Evolutionary conservation across 2,329 filamentous ascomycete species (phyloP).

Genomic region (Beauveria rudraprayagi): DNA sequence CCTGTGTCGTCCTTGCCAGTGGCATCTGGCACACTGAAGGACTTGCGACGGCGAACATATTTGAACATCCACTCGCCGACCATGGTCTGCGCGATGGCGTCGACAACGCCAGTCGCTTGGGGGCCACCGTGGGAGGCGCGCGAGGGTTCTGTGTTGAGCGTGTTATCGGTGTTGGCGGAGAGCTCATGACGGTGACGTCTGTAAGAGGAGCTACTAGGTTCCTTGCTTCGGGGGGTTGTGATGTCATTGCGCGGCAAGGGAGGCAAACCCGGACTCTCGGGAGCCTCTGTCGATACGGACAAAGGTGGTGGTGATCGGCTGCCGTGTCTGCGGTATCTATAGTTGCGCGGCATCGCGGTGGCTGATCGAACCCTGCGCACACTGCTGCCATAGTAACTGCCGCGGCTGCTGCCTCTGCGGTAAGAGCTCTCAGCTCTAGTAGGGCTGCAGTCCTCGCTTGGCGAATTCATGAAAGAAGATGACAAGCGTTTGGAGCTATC

Average conservation of each 20-base stretch:
- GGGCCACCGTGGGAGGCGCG: constrained; percentile 47
- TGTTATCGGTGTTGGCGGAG: constrained; percentile 53
- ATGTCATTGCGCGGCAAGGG: constrained; percentile 68
- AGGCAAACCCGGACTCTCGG: constrained; percentile 63
- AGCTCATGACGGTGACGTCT: constrained; percentile 46
- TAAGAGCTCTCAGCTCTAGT: constrained; percentile 53
- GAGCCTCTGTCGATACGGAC: constrained; percentile 58
- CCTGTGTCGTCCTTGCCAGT: constrained; percentile 62
- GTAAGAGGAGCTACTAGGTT: constrained; percentile 32
- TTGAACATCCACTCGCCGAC: constrained; percentile 97
- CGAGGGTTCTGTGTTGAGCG: constrained; percentile 31
- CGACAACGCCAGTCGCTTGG: constrained; percentile 74
- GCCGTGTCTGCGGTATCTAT: constrained; percentile 39
- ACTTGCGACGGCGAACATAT: constrained; percentile 79
- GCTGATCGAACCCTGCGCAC: constrained; percentile 82
- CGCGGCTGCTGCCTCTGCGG: constrained; percentile 40
- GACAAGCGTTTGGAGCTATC: constrained; percentile 68
- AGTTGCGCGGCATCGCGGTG: constrained; percentile 55
- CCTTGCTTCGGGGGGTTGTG: constrained; percentile 47
- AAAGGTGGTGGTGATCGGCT: constrained; percentile 59
- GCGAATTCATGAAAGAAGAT: constrained; percentile 53
- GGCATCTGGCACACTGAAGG: constrained; percentile 71
- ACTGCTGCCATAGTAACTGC: constrained; percentile 49
- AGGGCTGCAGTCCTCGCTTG: constrained; percentile 70
- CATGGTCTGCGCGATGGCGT: constrained; percentile 97